Evolutionary conservation across 352 stramenopile species (phyloP).

Genomic region (Pythium dissotocum): DNA sequence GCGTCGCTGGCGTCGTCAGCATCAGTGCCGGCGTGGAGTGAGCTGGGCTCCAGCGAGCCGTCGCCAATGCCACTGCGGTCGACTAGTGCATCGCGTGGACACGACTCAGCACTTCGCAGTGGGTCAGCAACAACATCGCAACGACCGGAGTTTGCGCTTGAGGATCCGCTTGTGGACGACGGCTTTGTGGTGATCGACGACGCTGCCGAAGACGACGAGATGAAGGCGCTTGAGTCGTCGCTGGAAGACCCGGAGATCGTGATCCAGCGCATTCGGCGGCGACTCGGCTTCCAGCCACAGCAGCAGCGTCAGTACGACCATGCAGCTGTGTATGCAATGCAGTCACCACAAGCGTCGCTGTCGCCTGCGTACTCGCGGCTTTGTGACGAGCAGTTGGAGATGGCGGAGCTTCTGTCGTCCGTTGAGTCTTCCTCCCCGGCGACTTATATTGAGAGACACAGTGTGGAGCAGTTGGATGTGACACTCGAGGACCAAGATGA

Average conservation of each 20-base stretch:
- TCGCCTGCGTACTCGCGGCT: slow-evolving; percentile 2
- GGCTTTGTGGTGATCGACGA: slow-evolving; percentile 12
- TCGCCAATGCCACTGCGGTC: background rate
- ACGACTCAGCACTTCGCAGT: background rate
- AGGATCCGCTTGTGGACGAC: slow-evolving; percentile 3
- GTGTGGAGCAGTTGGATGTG: background rate
- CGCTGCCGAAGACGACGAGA: slow-evolving; percentile 4
- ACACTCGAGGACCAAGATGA: background rate
- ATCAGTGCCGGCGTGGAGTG: slow-evolving; percentile 1
- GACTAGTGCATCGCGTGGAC: background rate
- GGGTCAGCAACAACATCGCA: too few species aligned
- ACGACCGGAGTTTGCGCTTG: background rate
- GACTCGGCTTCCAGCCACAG: slow-evolving; percentile 35
- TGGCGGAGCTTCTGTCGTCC: background rate
- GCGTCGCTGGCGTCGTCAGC: background rate
- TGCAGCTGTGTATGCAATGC: background rate
- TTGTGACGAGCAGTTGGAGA: slow-evolving; percentile 4
- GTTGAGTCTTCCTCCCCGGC: background rate
- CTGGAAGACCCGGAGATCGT: slow-evolving; percentile 54
- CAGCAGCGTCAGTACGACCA: background rate
- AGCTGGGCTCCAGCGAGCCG: background rate
- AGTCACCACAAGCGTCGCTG: background rate
- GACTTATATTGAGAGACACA: background rate
- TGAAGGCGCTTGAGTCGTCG: slow-evolving; percentile 19
- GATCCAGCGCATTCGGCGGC: slow-evolving; percentile 59